phyloP scores from a whole-genome alignment of 352 stramenopile genomes.

The Globisporangium nunn region DNA sequence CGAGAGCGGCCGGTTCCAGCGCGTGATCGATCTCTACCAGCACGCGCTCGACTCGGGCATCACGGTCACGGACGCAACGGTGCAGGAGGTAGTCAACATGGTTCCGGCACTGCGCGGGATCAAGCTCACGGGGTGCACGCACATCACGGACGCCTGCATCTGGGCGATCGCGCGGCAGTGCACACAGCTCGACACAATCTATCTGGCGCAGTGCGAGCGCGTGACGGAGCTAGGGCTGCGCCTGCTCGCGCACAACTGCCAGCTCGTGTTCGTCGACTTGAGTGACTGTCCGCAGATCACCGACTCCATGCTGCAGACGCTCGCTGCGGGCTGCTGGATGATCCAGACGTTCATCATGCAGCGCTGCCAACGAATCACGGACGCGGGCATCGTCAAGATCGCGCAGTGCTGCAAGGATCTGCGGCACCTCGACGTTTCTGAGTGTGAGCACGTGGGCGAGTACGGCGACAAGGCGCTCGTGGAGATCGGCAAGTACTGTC shows the following conservation, averaged over 20 bases:
- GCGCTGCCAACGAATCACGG: conserved; percentile 70
- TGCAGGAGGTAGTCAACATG: conserved; percentile 85
- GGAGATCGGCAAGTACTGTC: conserved; percentile 82
- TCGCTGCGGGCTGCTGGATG: conserved; percentile 85
- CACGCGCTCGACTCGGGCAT: conserved; percentile 85
- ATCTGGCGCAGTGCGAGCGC: conserved; percentile 62
- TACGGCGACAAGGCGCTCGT: conserved; percentile 90
- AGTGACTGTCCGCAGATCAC: conserved; percentile 80
- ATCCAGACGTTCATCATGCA: conserved; percentile 79
- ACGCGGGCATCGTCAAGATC: conserved; percentile 84
- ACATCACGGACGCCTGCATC: conserved; percentile 86
- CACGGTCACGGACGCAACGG: conserved; percentile 82
- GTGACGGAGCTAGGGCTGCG: conserved; percentile 89
- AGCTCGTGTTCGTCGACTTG: conserved; percentile 73
- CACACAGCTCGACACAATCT: conserved; percentile 57
- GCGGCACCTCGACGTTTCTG: conserved; percentile 75
- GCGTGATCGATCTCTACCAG: conserved; percentile 75
- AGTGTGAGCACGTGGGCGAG: conserved; percentile 83
- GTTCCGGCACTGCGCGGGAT: conserved; percentile 66
- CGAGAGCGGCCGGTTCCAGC: conserved; percentile 60
- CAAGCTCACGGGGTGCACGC: conserved; percentile 48
- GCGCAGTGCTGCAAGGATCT: conserved; percentile 81
- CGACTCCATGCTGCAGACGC: conserved; percentile 76
- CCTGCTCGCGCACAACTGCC: conserved; percentile 84
- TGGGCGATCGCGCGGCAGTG: conserved; percentile 84